Base-by-base conservation (phyloP, 2,329 filamentous ascomycete genomes). In the Purpureocillium lavendulum region DNA sequence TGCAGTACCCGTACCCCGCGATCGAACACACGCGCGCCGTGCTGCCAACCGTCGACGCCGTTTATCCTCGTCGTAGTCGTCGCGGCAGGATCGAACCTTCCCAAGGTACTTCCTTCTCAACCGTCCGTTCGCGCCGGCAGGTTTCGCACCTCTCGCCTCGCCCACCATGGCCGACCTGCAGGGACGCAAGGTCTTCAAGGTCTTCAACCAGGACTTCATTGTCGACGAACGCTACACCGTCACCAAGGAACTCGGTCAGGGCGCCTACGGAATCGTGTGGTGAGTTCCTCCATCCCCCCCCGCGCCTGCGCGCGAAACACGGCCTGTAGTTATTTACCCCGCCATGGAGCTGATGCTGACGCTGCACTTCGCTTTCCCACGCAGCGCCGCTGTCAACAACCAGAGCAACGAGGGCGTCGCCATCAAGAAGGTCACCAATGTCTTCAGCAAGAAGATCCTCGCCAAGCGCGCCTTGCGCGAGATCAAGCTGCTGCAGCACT, bases 341-440 rank as follows among this genome's bases (percentile, higher is more conserved):
- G 50, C 50, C 41, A 51, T 28, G 17, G 30, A 38, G n/a, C 29
- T 30, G 26, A 29, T 29, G 26, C 26, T 12, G 29, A 30, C n/a
- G 29, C 6, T 30, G 29, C 21, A 26, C 21, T 26, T 26, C 36
- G 14, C 33, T n/a, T 36, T 29, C 21, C 10, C 21, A 10, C 21
- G 21, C 60, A 95, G 89, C 65, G 90, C 92, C 44, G 92, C 92
- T 40, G 86, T 87, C 50, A 96, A 97, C 73, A 82, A 80, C 60
- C 80, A 88, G 63, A 94, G 85, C 26, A 83, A 80, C 56, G 92
- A 98, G 61, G 89, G 90, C 31, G 89, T 98, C 47, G 92, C 92
- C 55, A 92, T 98, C 73, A 98, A 98, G 70, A 98, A 98, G 69
- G 87, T 98, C 62, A 98, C 92, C 71, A 98, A 98, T 84, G 90